Base-by-base conservation (phyloP, 2,329 filamentous ascomycete species). In the Trichoderma sp. region DNA sequence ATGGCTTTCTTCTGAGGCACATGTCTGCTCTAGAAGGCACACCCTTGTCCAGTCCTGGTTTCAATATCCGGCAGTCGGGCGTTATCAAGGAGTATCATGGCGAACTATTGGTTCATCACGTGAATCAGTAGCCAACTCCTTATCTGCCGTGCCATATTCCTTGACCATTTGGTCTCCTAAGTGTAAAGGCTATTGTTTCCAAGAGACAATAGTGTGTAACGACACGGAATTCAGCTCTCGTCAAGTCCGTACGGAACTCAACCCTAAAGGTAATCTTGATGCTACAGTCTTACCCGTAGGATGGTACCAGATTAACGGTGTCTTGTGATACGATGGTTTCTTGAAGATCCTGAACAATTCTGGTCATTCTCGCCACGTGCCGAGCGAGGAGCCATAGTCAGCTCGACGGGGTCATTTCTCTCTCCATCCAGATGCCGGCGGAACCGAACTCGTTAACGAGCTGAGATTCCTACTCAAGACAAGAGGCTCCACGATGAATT, bases 331-430 rank as follows among this genome's bases (percentile, higher is more conserved):
- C 17, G 34, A 43, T 47, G 28, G 36, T 12, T 39, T 65, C 28
- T 17, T 28, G 66, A 68, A 32, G 66, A 68, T 61, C 55, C 36
- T 61, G 26, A 34, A 68, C 66, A 59, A 7, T 68, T 50, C 26
- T 26, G 26, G 55, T 7, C 13, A 11, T 32, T 53, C 36, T 61
- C 36, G 36, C 66, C 55, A 50, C 66, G 55, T 68, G 66, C 55
- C 36, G 20, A 61, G 23, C 34, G 55, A 68, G 53, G 13, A 68
- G 55, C 59, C 66, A 59, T 12, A 34, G n/a, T 26, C 66, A 61
- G n/a, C 66, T 68, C 36, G 36, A 59, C 30, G 55, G 39, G 36
- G 36, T 50, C 20, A 43, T 28, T 59, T 13, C 9, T 50, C n/a
- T 43, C 55, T 61, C 55, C 66, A 61, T 59, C 36, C 23, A 26